Conservation (phyloP, 192 early-diverging fungal genomes). For the Spinellus fusiger region DNA sequence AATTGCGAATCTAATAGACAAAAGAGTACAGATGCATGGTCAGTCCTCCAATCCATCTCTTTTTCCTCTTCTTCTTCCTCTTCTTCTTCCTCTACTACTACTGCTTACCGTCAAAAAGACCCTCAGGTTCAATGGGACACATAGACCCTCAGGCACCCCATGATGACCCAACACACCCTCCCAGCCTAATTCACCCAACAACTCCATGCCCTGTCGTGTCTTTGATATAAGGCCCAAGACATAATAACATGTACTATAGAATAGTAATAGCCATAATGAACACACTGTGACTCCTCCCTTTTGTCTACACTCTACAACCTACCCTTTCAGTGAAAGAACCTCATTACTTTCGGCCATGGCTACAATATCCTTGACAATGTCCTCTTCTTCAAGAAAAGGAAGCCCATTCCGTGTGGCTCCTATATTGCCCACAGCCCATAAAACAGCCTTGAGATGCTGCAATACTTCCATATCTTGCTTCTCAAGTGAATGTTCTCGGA, state of each 20-base stretch:
- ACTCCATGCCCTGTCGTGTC: slow-evolving; percentile 62
- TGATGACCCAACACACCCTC: slow-evolving; percentile 52
- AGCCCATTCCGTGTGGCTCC: slow-evolving; percentile 61
- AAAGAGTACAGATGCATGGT: background rate
- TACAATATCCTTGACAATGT: slow-evolving; percentile 68
- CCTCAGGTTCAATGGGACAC: slow-evolving; percentile 57
- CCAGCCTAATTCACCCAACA: slow-evolving; percentile 71
- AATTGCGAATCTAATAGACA: slow-evolving; percentile 36
- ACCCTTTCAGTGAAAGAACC: slow-evolving; percentile 73
- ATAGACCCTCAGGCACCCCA: slow-evolving; percentile 50
- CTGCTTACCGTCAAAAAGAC: slow-evolving; percentile 54
- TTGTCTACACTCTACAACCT: slow-evolving; percentile 4
- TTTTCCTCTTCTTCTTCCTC: too few species aligned
- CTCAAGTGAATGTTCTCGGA: slow-evolving; percentile 45
- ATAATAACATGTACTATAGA: slow-evolving; percentile 63
- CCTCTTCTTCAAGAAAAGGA: slow-evolving; percentile 63
- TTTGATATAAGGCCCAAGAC: slow-evolving; percentile 67
- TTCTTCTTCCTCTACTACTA: background rate
- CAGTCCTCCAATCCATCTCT: too few species aligned
- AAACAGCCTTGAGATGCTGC: slow-evolving; percentile 57
- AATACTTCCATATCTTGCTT: slow-evolving; percentile 30
- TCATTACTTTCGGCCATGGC: slow-evolving; percentile 60
- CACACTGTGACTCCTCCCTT: background rate
- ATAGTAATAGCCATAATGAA: background rate
- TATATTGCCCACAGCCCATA: slow-evolving; percentile 84